phyloP scores from a whole-genome alignment of 2,329 filamentous ascomycete genomes.

The Cladophialophora carrionii region DNA sequence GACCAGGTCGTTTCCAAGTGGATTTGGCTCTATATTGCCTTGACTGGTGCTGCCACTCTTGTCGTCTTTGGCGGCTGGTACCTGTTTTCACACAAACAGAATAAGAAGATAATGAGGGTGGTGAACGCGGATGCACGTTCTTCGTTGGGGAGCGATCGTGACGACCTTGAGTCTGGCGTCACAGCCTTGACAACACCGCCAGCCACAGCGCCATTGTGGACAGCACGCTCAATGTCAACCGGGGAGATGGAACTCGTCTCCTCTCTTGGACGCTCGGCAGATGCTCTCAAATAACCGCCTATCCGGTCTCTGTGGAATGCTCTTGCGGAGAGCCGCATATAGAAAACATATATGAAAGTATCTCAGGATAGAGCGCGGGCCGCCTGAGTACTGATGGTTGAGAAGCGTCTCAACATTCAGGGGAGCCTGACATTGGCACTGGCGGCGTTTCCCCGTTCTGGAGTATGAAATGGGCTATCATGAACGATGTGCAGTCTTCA shows the following conservation, averaged over 20 bases:
- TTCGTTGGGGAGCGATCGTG: neutral
- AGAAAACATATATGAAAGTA: neutral
- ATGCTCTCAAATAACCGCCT: neutral
- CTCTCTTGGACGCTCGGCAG: conserved; percentile 5
- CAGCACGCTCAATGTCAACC: conserved; percentile 7
- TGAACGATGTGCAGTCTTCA: neutral
- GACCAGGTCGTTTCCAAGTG: conserved; percentile 25
- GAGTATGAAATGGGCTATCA: neutral
- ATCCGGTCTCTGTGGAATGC: neutral
- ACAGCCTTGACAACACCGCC: neutral
- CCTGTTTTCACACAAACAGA: conserved; percentile 16
- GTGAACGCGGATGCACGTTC: neutral
- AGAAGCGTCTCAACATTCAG: neutral
- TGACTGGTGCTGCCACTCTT: conserved; percentile 20
- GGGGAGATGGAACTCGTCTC: conserved; percentile 10
- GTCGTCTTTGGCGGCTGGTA: conserved; percentile 18
- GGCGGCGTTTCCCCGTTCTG: neutral
- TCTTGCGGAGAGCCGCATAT: neutral
- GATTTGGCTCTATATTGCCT: conserved; percentile 29
- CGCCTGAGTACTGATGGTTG: neutral
- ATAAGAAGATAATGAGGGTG: conserved; percentile 9
- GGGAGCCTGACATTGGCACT: neutral
- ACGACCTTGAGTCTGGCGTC: conserved; percentile 1
- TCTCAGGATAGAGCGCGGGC: neutral
- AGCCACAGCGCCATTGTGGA: neutral